Conservation (phyloP, 352 stramenopile genomes). For the Phytophthora podocarpi region DNA sequence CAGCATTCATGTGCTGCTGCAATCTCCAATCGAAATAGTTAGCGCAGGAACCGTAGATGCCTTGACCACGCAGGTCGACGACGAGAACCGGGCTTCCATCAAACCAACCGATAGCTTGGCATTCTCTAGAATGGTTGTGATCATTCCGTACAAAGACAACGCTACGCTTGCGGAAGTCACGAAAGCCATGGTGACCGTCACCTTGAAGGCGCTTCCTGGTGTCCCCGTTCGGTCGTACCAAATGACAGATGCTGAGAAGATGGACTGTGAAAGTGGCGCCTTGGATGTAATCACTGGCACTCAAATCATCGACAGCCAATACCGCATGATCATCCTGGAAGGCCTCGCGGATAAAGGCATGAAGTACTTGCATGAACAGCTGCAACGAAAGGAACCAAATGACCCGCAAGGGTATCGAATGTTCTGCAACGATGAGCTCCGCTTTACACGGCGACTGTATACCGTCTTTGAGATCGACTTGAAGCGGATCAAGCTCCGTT, state of each 20-base stretch:
- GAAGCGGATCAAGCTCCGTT: conserved; percentile 90
- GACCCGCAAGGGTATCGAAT: conserved; percentile 55
- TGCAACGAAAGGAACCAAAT: conserved; percentile 44
- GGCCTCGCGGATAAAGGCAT: conserved; percentile 74
- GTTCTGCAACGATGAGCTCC: conserved; percentile 71
- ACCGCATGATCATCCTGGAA: conserved; percentile 89
- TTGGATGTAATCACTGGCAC: conserved; percentile 89
- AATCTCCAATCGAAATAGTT: conserved; percentile 36
- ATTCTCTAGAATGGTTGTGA: conserved; percentile 82
- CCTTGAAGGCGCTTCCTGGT: conserved; percentile 51
- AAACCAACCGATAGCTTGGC: conserved; percentile 8
- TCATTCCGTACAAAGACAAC: conserved; percentile 85
- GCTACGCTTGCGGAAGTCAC: conserved; percentile 53
- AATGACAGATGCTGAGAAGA: conserved; percentile 61
- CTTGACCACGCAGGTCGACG: background rate
- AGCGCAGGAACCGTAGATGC: background rate
- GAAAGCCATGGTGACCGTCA: conserved; percentile 67
- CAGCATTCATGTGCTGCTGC: conserved; percentile 47
- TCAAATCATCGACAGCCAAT: conserved; percentile 86
- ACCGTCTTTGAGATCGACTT: conserved; percentile 87
- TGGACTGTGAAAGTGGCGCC: conserved; percentile 50
- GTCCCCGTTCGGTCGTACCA: conserved; percentile 83
- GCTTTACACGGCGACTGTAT: conserved; percentile 86
- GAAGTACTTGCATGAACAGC: conserved; percentile 39
- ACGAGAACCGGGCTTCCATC: background rate